A percentile compares a stretch with the other conserved stretches of the same genome.
These are phyloP conservation scores for Hortaea sp. DNA, from an alignment of 2,329 filamentous ascomycete species.

Conservation along the genomic window DNA sequence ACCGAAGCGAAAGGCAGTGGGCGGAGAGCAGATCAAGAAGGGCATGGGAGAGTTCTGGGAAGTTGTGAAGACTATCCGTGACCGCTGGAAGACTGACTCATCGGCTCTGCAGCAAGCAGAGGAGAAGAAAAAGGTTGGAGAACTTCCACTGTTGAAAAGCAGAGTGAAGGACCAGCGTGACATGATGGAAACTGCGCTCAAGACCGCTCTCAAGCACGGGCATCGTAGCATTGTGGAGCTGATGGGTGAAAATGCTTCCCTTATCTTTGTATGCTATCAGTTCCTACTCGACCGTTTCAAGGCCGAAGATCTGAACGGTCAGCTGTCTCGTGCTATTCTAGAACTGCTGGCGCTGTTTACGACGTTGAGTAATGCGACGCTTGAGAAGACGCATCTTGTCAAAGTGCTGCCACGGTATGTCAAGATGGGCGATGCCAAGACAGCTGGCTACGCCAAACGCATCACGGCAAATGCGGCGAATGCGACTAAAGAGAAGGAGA, in stretches of 20 bases:
- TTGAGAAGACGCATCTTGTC: constrained; percentile 56
- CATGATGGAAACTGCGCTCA: constrained; percentile 43
- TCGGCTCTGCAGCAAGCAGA: constrained; percentile 48
- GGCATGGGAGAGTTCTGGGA: constrained; percentile 50
- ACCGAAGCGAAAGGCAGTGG: constrained; percentile 40
- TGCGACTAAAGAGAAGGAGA: constrained; percentile 27
- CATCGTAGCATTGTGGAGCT: constrained; percentile 37
- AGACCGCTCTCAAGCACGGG: constrained; percentile 35
- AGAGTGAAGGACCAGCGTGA: constrained; percentile 49
- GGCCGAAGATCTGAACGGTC: constrained; percentile 35
- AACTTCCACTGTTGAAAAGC: constrained; percentile 45
- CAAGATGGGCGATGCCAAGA: constrained; percentile 55
- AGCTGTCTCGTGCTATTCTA: constrained; percentile 32
- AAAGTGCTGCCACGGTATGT: constrained; percentile 54
- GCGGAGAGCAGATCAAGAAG: constrained; percentile 43
- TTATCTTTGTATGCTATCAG: constrained; percentile 38
- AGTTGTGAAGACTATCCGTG: constrained; percentile 48
- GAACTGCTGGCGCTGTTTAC: constrained; percentile 53
- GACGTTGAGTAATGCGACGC: constrained; percentile 49
- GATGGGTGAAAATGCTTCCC: constrained; percentile 23
- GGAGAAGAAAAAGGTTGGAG: constrained; percentile 44
- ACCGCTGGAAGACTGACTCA: constrained; percentile 50
- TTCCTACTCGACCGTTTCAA: constrained; percentile 40
- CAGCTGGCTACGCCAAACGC: constrained; percentile 50
- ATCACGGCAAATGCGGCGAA: constrained; percentile 38